Percentiles rank a stretch among this genome's conserved stretches.
These are phyloP conservation scores for Thielaviopsis cerberus DNA, from an alignment of 2,329 filamentous ascomycete species.

Conservation along the genomic window DNA sequence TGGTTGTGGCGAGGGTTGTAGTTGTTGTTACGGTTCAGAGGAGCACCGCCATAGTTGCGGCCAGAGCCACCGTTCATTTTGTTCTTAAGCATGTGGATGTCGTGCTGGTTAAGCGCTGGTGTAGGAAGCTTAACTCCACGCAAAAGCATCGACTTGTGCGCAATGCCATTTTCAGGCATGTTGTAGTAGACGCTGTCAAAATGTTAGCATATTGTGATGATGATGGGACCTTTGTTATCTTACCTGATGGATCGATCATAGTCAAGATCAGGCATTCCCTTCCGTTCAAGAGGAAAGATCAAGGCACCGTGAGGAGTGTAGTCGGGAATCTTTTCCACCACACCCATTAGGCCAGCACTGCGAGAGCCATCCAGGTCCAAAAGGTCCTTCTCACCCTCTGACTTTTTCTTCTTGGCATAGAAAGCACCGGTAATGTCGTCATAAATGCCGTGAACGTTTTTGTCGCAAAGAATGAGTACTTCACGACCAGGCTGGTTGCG, in stretches of 20 bases:
- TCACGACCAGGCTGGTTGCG: slow-evolving; percentile 70
- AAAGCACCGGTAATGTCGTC: slow-evolving; percentile 69
- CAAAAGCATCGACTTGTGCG: slow-evolving; percentile 87
- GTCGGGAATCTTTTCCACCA: slow-evolving; percentile 60
- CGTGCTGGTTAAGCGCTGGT: slow-evolving; percentile 53
- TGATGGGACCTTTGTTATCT: slow-evolving; percentile 3
- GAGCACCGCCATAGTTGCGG: slow-evolving; percentile 47
- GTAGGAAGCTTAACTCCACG: slow-evolving; percentile 59
- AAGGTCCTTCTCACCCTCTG: slow-evolving; percentile 29
- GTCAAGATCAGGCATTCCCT: slow-evolving; percentile 57
- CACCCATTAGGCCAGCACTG: slow-evolving; percentile 63
- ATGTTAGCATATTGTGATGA: slow-evolving; percentile 16
- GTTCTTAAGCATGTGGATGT: slow-evolving; percentile 54
- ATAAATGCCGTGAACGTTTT: slow-evolving; percentile 53
- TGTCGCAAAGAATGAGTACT: slow-evolving; percentile 66
- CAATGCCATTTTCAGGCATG: slow-evolving; percentile 51
- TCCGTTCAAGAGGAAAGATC: slow-evolving; percentile 55
- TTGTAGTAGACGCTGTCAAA: slow-evolving; percentile 58
- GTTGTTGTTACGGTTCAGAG: slow-evolving; percentile 26
- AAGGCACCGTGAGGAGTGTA: slow-evolving; percentile 73
- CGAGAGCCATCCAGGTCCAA: slow-evolving; percentile 56
- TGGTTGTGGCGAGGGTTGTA: slow-evolving; percentile 8
- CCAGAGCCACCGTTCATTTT: slow-evolving; percentile 42
- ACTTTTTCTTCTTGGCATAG: slow-evolving; percentile 66
- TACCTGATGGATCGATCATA: slow-evolving; percentile 73